A percentile compares a stretch with the other conserved stretches of the same genome.
These are phyloP conservation scores for Punica granatum DNA, from an alignment of 345 rosid genomes.

Conservation along the genomic window DNA sequence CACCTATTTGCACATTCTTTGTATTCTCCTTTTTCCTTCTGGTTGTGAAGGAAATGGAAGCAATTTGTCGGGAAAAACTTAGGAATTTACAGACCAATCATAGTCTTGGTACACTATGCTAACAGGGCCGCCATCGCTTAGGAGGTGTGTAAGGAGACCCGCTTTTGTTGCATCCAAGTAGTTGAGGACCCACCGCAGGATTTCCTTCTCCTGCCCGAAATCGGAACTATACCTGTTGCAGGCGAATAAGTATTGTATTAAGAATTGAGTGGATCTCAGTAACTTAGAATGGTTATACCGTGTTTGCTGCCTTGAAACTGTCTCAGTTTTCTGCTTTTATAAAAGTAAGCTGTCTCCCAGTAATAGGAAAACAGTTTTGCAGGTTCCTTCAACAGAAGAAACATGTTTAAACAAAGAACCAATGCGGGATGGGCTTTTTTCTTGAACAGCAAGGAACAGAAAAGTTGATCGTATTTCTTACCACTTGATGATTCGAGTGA, in stretches of 20 bases:
- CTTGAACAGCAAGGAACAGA: no score
- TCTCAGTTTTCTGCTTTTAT: background rate
- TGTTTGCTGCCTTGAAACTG: background rate
- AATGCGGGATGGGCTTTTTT: background rate
- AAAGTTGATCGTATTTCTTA: conserved; percentile 15
- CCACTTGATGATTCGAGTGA: conserved; percentile 75
- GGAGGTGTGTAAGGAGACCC: conserved; percentile 68
- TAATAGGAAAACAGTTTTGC: background rate
- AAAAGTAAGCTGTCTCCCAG: background rate
- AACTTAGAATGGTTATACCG: background rate
- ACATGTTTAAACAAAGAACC: no score
- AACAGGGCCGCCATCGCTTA: conserved; percentile 59
- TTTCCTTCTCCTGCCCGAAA: conserved; percentile 60
- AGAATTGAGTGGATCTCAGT: background rate
- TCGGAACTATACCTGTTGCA: conserved; percentile 60
- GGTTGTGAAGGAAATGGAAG: background rate
- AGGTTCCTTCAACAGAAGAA: background rate
- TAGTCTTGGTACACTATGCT: conserved; percentile 55
- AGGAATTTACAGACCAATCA: conserved; percentile 71
- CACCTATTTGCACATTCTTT: background rate
- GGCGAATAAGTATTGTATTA: no score
- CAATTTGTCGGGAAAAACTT: background rate
- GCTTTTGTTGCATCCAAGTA: conserved; percentile 65
- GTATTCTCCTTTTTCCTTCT: background rate
- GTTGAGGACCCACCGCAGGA: conserved; percentile 60